Base-by-base conservation (phyloP, 208 protist species). In the Wallacemonas sp. region DNA sequence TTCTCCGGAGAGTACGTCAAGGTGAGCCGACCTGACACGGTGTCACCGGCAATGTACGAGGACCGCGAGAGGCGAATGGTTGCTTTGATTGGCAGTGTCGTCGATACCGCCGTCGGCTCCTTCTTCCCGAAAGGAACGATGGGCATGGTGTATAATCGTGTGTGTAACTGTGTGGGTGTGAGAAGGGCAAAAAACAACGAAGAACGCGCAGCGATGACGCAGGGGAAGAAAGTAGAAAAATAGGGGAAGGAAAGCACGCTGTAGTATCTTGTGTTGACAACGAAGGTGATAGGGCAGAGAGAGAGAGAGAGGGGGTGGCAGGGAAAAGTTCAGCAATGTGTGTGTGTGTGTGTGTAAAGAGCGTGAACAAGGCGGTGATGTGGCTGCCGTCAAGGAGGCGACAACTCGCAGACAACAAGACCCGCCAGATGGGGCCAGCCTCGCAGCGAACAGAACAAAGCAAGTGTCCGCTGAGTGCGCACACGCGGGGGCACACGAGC, bases 331-430 rank as follows among this genome's bases (percentile, higher is more conserved):
- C n/a, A n/a, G n/a, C n/a, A n/a, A n/a, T n/a, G n/a, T n/a, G n/a
- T n/a, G n/a, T n/a, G n/a, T n/a, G n/a, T n/a, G n/a, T n/a, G n/a
- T n/a, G n/a, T n/a, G n/a, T n/a, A 48, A 19, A 22, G 42, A 54
- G 62, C 22, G 33, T 9, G 42, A 12, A 73, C 29, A 52, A 66
- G 36, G n/a, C n/a, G n/a, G n/a, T n/a, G n/a, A n/a, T n/a, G n/a
- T n/a, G n/a, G n/a, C n/a, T n/a, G n/a, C n/a, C n/a, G n/a, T n/a
- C n/a, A n/a, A n/a, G n/a, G n/a, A n/a, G n/a, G n/a, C n/a, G n/a
- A n/a, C n/a, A n/a, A n/a, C n/a, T n/a, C n/a, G n/a, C n/a, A n/a
- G n/a, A n/a, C n/a, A n/a, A n/a, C n/a, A n/a, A n/a, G n/a, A n/a
- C n/a, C n/a, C n/a, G n/a, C n/a, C n/a, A n/a, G n/a, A n/a, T n/a